Evolutionary conservation across 2,329 filamentous ascomycete genomes (phyloP).

Genomic region (Alternaria arbusti): DNA sequence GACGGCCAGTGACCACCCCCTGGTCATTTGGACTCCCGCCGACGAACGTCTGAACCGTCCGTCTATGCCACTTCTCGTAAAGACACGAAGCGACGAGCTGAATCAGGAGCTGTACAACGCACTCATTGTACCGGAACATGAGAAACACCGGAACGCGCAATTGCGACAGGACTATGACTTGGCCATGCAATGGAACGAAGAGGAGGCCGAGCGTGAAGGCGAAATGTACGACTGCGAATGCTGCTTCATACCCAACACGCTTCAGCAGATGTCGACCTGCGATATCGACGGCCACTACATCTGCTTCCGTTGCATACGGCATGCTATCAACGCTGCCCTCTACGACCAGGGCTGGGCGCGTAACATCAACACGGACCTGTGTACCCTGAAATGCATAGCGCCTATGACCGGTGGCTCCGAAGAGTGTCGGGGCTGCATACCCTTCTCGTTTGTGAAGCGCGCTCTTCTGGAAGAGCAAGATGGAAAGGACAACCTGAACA

Average conservation of each 20-base stretch:
- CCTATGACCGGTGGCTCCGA: conserved; percentile 61
- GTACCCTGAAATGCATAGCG: conserved; percentile 84
- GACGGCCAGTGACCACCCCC: conserved; percentile 62
- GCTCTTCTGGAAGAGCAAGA: conserved; percentile 74
- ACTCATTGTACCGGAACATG: conserved; percentile 53
- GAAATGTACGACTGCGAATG: conserved; percentile 74
- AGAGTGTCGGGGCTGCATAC: conserved; percentile 75
- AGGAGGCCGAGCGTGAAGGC: conserved; percentile 54
- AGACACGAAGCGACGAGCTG: conserved; percentile 66
- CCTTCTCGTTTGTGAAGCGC: conserved; percentile 70
- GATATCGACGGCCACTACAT: conserved; percentile 72
- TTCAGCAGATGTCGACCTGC: conserved; percentile 79
- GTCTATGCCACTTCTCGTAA: conserved; percentile 66
- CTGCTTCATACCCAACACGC: conserved; percentile 73
- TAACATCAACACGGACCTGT: conserved; percentile 74
- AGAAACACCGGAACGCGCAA: conserved; percentile 48
- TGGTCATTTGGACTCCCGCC: conserved; percentile 69
- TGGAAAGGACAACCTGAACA: conserved; percentile 73
- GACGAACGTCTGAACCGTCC: conserved; percentile 58
- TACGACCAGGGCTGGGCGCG: conserved; percentile 93
- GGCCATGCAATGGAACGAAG: conserved; percentile 56
- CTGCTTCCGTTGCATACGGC: conserved; percentile 82
- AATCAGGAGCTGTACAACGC: conserved; percentile 57
- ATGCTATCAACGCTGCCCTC: conserved; percentile 82
- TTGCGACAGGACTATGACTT: conserved; percentile 48